phyloP scores from a whole-genome alignment of 371 early-diverging fungal genomes.

The Mycotypha africana region DNA sequence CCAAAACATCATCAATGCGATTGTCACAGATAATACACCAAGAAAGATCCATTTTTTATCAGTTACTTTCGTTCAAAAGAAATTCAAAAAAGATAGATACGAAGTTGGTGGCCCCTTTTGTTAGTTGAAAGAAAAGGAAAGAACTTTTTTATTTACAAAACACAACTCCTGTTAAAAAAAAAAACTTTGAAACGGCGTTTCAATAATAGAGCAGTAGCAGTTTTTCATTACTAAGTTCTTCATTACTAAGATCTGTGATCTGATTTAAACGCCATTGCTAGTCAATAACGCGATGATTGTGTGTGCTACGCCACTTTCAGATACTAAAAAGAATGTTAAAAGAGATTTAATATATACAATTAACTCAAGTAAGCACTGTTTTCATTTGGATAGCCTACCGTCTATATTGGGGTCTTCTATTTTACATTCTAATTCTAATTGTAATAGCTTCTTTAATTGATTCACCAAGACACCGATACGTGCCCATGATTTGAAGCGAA shows the following conservation, averaged over 20 bases:
- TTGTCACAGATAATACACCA: slow-evolving; percentile 34
- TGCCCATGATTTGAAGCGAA: slow-evolving; percentile 74
- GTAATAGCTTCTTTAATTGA: slow-evolving; percentile 64
- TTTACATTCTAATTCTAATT: slow-evolving; percentile 62
- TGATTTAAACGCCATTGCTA: slow-evolving; percentile 15
- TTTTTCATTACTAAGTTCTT: not conserved
- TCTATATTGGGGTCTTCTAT: slow-evolving; percentile 63
- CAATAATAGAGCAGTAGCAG: not conserved
- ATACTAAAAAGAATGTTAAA: slow-evolving; percentile 9
- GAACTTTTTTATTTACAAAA: too few species aligned
- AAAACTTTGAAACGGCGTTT: too few species aligned
- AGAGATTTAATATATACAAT: not conserved
- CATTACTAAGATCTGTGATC: not conserved
- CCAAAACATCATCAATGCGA: slow-evolving; percentile 25
- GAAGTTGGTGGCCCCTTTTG: slow-evolving; percentile 21
- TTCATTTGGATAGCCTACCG: slow-evolving; percentile 23
- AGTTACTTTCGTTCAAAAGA: not conserved
- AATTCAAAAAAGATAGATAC: not conserved
- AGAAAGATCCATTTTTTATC: slow-evolving; percentile 22
- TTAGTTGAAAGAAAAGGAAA: slow-evolving; percentile 21
- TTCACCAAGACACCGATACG: slow-evolving; percentile 76
- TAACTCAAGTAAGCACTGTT: not conserved
- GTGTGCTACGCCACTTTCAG: slow-evolving; percentile 18
- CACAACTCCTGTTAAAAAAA: too few species aligned
- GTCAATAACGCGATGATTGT: slow-evolving; percentile 20